Percentiles rank a stretch among this genome's conserved stretches.
Conservation (phyloP, 148 eudicot genomes). For the Pharnaceum exiguum region DNA sequence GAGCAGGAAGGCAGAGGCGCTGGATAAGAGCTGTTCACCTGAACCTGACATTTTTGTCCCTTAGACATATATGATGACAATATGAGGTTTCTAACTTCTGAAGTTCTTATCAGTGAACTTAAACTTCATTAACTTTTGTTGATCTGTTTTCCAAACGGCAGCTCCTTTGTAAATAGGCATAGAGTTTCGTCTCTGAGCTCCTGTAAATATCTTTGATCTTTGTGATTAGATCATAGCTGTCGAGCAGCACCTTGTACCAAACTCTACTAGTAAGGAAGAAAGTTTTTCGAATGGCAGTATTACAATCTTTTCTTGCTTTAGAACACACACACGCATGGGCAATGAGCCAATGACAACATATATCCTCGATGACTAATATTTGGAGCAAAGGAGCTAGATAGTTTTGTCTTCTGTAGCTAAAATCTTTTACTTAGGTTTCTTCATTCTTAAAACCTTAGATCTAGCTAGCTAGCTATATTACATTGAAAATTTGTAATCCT, state of each 20-base stretch:
- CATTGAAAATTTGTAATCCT: too few species aligned
- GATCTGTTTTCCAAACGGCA: slow-evolving; percentile 3
- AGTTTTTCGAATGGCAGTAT: background rate
- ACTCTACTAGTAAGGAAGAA: slow-evolving; percentile 7
- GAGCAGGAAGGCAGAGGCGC: slow-evolving; percentile 24
- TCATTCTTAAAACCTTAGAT: too few species aligned
- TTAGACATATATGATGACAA: slow-evolving; percentile 4
- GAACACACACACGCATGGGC: too few species aligned
- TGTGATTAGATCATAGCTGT: slow-evolving; percentile 7
- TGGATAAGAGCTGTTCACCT: background rate
- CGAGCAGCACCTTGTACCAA: slow-evolving; percentile 2
- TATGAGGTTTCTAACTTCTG: slow-evolving; percentile 6
- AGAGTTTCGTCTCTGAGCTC: slow-evolving; percentile 2
- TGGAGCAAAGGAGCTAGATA: too few species aligned
- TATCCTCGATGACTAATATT: too few species aligned
- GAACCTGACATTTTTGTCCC: background rate
- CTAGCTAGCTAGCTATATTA: too few species aligned
- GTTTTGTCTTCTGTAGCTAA: too few species aligned
- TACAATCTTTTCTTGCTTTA: background rate
- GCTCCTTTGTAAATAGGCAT: slow-evolving; percentile 14
- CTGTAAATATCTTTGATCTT: slow-evolving; percentile 7
- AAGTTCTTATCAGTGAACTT: background rate
- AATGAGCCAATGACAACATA: too few species aligned
- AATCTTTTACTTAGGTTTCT: too few species aligned
- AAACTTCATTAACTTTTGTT: background rate